Base-by-base conservation (phyloP, 192 early-diverging fungal genomes). In the Spinellus fusiger region DNA sequence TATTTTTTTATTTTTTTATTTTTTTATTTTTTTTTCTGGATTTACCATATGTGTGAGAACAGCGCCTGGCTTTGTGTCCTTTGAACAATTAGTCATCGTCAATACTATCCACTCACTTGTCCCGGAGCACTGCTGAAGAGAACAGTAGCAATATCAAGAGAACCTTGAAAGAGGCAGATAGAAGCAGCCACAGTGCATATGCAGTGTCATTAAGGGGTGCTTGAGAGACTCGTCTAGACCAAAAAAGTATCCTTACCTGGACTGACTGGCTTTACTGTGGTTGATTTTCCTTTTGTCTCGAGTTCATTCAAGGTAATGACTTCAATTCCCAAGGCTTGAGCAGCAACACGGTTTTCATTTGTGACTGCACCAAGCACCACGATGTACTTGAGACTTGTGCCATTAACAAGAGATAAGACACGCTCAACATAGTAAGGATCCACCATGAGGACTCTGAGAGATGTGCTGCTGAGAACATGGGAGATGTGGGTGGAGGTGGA, bases 31-130 rank as follows among this genome's bases (percentile, higher is more conserved):
- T 16, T 22, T 35, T 20, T 1, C 13, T 10, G 15, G 27, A 63
- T 40, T 51, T 67, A 70, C 75, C 60, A 56, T 65, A 12, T 77
- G 75, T 38, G 68, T 70, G 23, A 77, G 28, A 27, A 66, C 50
- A 13, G 65, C 70, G 29, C 70, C 70, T 28, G 47, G 29, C 31
- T 62, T 65, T 22, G 58, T 18, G 28, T 35, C 28, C 59, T 40
- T 9, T 26, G 0, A 44, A 44, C 15, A 10, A 44, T n/a, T 44
- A 44, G 13, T 3, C 18, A 44, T 3, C 18, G 13, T 44, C 40
- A 44, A 44, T 12, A 44, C 18, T 28, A n/a, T 2, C 47, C 20
- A 44, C 61, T 51, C 25, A 71, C 69, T 53, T 65, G 50, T 16
- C 33, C 40, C 16, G 37, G 7, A 40, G 59, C 37, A 13, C 54